Conservation (phyloP, 192 early-diverging fungal genomes). For the Thamnidium elegans region DNA sequence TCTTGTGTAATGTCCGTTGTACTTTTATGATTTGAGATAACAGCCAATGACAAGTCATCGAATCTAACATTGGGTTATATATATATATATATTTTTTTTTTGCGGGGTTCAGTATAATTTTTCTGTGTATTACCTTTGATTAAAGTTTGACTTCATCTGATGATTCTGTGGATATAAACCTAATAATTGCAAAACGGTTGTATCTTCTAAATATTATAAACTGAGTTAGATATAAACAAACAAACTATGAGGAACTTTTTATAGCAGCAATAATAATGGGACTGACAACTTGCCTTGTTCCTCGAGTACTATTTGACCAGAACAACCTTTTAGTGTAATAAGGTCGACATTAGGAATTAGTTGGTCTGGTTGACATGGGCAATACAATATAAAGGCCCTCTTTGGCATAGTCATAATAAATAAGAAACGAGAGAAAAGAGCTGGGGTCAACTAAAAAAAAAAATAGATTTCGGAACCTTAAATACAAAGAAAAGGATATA, state of each 20-base stretch:
- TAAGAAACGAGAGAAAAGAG: not conserved
- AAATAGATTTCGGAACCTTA: too few relatives aligned
- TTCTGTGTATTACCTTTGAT: too few relatives aligned
- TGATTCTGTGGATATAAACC: not conserved
- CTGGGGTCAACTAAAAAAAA: too few relatives aligned
- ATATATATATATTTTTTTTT: not conserved
- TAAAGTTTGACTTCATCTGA: not conserved
- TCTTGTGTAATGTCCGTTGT: not conserved
- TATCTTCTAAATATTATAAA: not conserved
- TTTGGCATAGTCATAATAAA: slow-evolving; percentile 1
- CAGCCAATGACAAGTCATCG: not conserved
- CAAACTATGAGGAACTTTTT: too few relatives aligned
- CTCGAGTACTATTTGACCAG: slow-evolving; percentile 4
- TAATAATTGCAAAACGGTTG: not conserved
- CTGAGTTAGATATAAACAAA: too few relatives aligned
- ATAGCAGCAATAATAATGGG: too few relatives aligned
- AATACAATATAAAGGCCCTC: slow-evolving; percentile 14
- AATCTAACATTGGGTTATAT: too few relatives aligned
- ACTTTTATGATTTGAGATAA: not conserved
- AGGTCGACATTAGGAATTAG: not conserved
- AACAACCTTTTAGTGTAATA: slow-evolving; percentile 4
- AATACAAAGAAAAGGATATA: too few relatives aligned
- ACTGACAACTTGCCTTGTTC: not conserved
- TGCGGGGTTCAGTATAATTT: not conserved
- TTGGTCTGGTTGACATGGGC: not conserved